phyloP scores from a whole-genome alignment of 1,139 yeast species.

The Yamadazyma triangularis region DNA sequence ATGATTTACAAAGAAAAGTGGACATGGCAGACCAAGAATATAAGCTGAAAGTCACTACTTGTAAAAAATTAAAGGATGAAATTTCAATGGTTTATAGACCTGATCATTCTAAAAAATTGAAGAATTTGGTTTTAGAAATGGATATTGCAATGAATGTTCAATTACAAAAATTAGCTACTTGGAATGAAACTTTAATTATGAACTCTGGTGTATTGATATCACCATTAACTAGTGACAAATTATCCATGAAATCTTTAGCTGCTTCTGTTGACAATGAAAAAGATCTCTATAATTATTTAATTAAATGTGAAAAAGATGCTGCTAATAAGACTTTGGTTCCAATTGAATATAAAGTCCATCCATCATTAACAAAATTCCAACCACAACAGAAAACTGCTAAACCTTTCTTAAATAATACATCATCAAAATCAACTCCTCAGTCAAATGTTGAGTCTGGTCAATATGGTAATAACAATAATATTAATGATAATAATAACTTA shows the following conservation, averaged over 20 bases:
- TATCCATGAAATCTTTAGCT: slow-evolving; percentile 73
- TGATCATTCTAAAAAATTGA: slow-evolving; percentile 64
- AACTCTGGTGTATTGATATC: slow-evolving; percentile 80
- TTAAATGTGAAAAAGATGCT: slow-evolving; percentile 40
- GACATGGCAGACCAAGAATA: slow-evolving; percentile 84
- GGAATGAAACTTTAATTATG: slow-evolving; percentile 77
- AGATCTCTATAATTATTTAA: slow-evolving; percentile 69
- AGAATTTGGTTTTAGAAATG: slow-evolving; percentile 74
- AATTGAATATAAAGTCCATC: slow-evolving; percentile 75
- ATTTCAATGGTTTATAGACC: slow-evolving; percentile 75
- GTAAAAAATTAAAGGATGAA: slow-evolving; percentile 72
- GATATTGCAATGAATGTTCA: slow-evolving; percentile 88
- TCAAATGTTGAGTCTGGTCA: slow-evolving; percentile 5
- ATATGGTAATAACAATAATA: slow-evolving; percentile 1
- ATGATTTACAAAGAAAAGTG: slow-evolving; percentile 76
- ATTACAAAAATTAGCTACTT: slow-evolving; percentile 81
- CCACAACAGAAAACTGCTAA: slow-evolving; percentile 21
- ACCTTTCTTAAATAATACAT: slow-evolving; percentile 34
- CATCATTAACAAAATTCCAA: slow-evolving; percentile 47
- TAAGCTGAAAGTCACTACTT: slow-evolving; percentile 66
- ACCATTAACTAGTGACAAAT: slow-evolving; percentile 56
- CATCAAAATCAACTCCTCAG: slow-evolving; percentile 1
- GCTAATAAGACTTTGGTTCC: slow-evolving; percentile 41
- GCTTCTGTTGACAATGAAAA: slow-evolving; percentile 75
- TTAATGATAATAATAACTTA: too few relatives aligned